Evolutionary conservation across 495 filamentous ascomycete species (phyloP), one percentile per base, ranked within the genome.

Genomic region (Xylaria intraflava): DNA sequence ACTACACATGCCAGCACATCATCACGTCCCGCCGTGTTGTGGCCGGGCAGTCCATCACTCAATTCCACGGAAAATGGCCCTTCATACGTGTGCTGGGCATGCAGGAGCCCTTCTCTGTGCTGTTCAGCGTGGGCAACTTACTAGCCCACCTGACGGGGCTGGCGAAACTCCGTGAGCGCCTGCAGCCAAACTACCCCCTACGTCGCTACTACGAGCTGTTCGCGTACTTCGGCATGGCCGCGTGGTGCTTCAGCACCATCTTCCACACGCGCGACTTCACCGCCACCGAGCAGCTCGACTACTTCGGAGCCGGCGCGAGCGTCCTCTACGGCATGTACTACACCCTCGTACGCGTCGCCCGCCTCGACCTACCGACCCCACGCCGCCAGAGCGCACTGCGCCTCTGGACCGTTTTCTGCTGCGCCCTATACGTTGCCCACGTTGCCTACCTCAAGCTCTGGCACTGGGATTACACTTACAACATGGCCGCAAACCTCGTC

Each of bases 61-160:
- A 98, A 73, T 98, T 88, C 76, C 91, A 98, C 75, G 93, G 94
- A n/a, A 98, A 98, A 81, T 98, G 93, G 93, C 93, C 93, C 26
- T 98, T 98, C 76, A 75, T 80, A 57, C 84, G 93, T 54, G 76
- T 96, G 55, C 69, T 95, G 16, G 93, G 93, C 61, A 84, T 96
- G 73, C 93, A 98, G 72, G 93, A 98, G 74, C 89, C 91, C 55
- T 88, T 88, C 70, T 88, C 83, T 29, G 93, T 97, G 49, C 74
- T 97, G 56, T 98, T 97, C 79, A 93, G 88, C 58, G 75, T 92
- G 46, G 74, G 95, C 61, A 97, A 98, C 73, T 82, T 91, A 55
- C 75, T 82, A 24, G 93, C 89, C n/a, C 93, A 98, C 72, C 83
- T 84, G 65, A 66, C 82, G 51, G 93, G 93, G 50, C 81, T 95